phyloP scores from a whole-genome alignment of 352 stramenopile species.

The Elongisporangium senticosum region DNA sequence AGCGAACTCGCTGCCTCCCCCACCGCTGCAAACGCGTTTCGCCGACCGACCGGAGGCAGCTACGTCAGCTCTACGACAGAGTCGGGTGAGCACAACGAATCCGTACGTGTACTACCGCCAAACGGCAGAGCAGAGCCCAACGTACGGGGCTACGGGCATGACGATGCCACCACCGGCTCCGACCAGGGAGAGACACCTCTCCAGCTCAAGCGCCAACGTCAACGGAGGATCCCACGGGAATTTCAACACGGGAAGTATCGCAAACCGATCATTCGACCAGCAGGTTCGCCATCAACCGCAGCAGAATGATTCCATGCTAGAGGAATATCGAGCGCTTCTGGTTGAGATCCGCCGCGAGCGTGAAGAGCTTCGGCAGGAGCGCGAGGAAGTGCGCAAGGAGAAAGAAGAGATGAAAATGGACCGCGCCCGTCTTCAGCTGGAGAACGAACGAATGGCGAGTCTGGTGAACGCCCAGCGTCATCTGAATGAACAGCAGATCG shows the following conservation, averaged over 20 bases:
- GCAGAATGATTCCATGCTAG: constrained; percentile 26
- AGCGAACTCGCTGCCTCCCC: not conserved
- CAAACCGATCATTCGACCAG: constrained; percentile 11
- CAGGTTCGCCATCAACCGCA: constrained; percentile 11
- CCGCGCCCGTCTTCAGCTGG: constrained; percentile 52
- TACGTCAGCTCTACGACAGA: not conserved
- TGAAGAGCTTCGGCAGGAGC: constrained; percentile 63
- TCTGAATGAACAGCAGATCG: constrained; percentile 46
- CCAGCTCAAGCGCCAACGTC: not conserved
- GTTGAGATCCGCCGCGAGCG: constrained; percentile 66
- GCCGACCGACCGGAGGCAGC: not conserved
- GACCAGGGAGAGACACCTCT: not conserved
- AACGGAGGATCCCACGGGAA: not conserved
- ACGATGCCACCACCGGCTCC: not conserved
- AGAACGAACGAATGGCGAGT: constrained; percentile 69
- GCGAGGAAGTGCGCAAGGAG: constrained; percentile 56
- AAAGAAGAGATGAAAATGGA: constrained; percentile 75
- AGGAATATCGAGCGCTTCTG: constrained; percentile 63
- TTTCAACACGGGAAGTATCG: not conserved
- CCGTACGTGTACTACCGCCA: not conserved
- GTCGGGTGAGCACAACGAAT: not conserved
- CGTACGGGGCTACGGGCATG: not conserved
- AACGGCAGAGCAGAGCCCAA: not conserved
- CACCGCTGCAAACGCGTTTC: not conserved
- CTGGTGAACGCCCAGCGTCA: constrained; percentile 56